Base-by-base conservation (phyloP, 495 filamentous ascomycete genomes). In the Podospora australis region DNA sequence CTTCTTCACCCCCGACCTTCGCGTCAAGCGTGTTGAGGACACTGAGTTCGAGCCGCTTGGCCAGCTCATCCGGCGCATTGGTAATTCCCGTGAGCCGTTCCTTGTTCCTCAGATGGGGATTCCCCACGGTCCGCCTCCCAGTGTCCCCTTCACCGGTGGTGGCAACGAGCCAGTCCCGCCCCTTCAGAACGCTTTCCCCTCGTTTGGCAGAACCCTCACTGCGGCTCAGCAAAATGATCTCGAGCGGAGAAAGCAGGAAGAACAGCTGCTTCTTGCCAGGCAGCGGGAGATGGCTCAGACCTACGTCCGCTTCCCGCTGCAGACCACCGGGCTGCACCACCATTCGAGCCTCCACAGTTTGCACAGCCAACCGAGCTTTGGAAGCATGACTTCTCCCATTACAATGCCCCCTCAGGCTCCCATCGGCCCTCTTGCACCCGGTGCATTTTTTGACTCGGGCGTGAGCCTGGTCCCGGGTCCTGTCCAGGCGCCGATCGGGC, bases 211-310 rank as follows among this genome's bases (percentile, higher is more conserved):
- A 13, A 97, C 94, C 10, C 71, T 98, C 54, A 97, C 92, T 2
- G 92, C 92, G 0, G 90, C 95, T 56, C 92, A 98, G 68, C 92
- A 98, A 58, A 98, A 98, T 65, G 91, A 92, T 13, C 72, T 98
- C 8, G 92, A 98, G 64, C 78, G 92, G 32, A 78, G 94, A 19
- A 98, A 98, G 73, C 92, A 98, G 62, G 92, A 98, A 60, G 92
- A 98, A 60, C 92, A 98, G 58, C 94, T 95, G 65, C 72, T 94
- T 17, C 89, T 96, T 79, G 92, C 92, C 14, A 81, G 91, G 8
- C 91, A 97, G 63, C 86, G 95, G 49, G 92, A 98, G 62, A 84
- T 87, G 60, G 75, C 44, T n/a, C 59, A 65, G 8, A 92, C 57
- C 86, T 86, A 48, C 35, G 59, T 63, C 14, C 56, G 66, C 16